Conservation (phyloP, 345 rosid species). For the rapeseed (Brassica napus) region DNA sequence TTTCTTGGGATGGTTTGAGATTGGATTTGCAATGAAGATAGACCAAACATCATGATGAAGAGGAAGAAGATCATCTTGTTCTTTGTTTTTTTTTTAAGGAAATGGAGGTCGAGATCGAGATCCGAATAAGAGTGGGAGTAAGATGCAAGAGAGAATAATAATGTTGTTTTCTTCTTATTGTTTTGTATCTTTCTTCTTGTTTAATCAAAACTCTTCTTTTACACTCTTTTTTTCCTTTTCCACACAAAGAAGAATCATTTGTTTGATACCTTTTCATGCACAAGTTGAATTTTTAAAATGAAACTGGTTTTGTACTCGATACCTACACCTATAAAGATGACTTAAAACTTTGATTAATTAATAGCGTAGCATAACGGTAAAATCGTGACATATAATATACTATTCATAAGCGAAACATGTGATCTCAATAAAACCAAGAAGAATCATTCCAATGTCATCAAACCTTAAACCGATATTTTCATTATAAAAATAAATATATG, state of each 20-base stretch:
- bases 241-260: constrained; percentile 5
- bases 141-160: constrained; percentile 29
- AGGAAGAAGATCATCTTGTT: constrained; percentile 36
- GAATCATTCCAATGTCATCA: too few relatives aligned
- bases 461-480: too few relatives aligned
- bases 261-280: constrained; percentile 23
- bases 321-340: background rate
- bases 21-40: constrained; percentile 12
- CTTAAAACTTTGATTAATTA: background rate
- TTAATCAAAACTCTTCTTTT: background rate
- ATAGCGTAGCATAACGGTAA: constrained; percentile 11
- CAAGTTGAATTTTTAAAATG: background rate
- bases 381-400: constrained; percentile 5
- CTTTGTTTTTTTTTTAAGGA: background rate
- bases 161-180: constrained; percentile 3
- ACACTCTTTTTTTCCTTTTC: background rate
- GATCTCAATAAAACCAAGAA: too few relatives aligned
- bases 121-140: constrained; percentile 27
- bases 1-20: constrained; percentile 38
- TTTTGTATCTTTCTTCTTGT: constrained; percentile 31
- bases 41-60: constrained; percentile 27
- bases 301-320: background rate
- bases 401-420: too few relatives aligned
- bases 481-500: too few relatives aligned
- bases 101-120: constrained; percentile 30